These are phyloP conservation scores for Magnusiomyces paraingens DNA, from an alignment of 1,139 yeast genomes.

Conservation along the genomic window DNA sequence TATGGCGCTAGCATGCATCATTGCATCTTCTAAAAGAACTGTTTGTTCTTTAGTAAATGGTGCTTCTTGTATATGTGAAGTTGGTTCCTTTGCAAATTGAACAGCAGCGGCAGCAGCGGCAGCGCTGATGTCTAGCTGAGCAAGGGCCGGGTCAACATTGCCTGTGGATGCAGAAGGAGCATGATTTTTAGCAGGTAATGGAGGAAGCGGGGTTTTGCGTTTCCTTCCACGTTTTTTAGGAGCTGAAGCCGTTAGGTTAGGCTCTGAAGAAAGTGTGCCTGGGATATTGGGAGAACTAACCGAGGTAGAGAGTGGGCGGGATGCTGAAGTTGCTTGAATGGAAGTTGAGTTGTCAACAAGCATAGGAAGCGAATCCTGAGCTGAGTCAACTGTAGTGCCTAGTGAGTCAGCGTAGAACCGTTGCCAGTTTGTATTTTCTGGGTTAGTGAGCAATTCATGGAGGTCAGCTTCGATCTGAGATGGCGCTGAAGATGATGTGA, in stretches of 20 bases:
- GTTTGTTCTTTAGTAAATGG: constrained; percentile 18
- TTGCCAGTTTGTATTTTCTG: constrained; percentile 15
- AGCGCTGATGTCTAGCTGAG: constrained; percentile 8
- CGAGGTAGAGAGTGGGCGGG: not conserved
- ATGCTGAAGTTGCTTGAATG: not conserved
- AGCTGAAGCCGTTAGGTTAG: not conserved
- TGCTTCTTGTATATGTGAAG: not conserved
- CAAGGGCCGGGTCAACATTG: constrained; percentile 14
- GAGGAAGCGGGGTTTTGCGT: not conserved
- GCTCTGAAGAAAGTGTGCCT: too few species aligned
- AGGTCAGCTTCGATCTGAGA: constrained; percentile 11
- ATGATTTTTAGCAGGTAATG: constrained; percentile 1
- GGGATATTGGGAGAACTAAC: too few species aligned
- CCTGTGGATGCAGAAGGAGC: not conserved
- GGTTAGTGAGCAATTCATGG: constrained; percentile 13
- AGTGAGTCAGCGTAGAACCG: constrained; percentile 14
- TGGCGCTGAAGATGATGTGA: not conserved
- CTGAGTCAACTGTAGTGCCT: constrained; percentile 4
- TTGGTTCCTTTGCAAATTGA: constrained; percentile 11
- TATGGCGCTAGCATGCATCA: constrained; percentile 27
- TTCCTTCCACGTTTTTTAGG: constrained; percentile 2
- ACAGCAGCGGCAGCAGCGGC: constrained; percentile 16
- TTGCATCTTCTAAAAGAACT: constrained; percentile 25
- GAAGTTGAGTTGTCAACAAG: constrained; percentile 7
- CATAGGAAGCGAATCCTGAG: constrained; percentile 11